Conservation (phyloP, 2,329 filamentous ascomycete genomes). For the Myriosclerotinia duriaeana region DNA sequence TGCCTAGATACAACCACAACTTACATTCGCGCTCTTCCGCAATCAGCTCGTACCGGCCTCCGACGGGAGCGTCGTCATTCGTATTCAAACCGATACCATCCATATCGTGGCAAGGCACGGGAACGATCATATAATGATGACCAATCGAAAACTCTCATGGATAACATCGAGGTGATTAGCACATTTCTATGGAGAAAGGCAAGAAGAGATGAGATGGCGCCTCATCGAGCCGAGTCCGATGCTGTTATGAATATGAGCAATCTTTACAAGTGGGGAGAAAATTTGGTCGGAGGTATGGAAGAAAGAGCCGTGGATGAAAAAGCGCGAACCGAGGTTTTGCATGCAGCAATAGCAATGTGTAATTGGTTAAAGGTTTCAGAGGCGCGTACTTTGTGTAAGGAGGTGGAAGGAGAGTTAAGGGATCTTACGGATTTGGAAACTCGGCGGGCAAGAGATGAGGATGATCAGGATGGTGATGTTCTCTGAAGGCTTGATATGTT, state of each 20-base stretch:
- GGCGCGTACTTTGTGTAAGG: constrained; percentile 25
- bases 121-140: constrained; percentile 17
- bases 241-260: constrained; percentile 29
- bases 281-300: constrained; percentile 26
- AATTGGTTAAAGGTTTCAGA: constrained; percentile 26
- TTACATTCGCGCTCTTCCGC: constrained; percentile 21
- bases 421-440: constrained; percentile 14
- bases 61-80: constrained; percentile 5
- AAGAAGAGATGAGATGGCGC: constrained; percentile 29
- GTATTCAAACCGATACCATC: constrained; percentile 7
- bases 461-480: not conserved
- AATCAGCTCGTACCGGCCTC: not conserved
- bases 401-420: constrained; percentile 25
- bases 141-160: constrained; percentile 29
- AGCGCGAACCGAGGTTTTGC: constrained; percentile 17
- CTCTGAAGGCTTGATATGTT: not conserved
- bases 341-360: constrained; percentile 28
- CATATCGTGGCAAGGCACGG: constrained; percentile 24
- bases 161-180: constrained; percentile 31
- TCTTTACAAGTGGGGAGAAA: constrained; percentile 32
- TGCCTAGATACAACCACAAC: constrained; percentile 29
- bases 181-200: constrained; percentile 34
- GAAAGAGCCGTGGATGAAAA: constrained; percentile 9
- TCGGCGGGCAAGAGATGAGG: not conserved
- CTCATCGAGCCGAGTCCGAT: constrained; percentile 29